Base-by-base conservation (phyloP, 306 rosid genomes). In the Rosa rugosa region DNA sequence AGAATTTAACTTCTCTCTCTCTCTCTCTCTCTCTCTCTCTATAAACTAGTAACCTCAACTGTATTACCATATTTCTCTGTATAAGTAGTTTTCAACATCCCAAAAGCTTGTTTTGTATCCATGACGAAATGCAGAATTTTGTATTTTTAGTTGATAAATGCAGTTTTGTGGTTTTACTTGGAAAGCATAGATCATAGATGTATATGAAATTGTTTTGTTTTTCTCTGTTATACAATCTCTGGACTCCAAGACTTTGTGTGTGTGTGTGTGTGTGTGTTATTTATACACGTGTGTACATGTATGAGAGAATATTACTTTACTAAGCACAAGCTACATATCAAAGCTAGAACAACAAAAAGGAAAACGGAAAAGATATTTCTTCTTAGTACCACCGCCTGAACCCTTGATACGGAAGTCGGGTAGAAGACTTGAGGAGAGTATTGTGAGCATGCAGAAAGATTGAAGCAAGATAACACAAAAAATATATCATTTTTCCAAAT, bases 1-100 rank as follows among this genome's bases (percentile, higher is more conserved):
- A 68, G 45, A 75, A 72, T 71, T 34, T 41, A 84, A 62, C 73
- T 18, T 31, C 36, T 31, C 36, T 31, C 36, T 31, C 34, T 31
- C 34, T 31, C 34, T 31, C 34, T 31, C 34, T 31, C 36, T 31
- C 36, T 31, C 36, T 31, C 36, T 34, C 74, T 25, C 56, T 69
- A 6, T 12, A 17, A 51, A 40, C 25, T 73, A 54, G 77, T 73
- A 38, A 36, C 18, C 64, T 31, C 22, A 27, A 18, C 51, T 46
- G 8, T 70, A 14, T 13, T 23, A 18, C 45, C 41, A 18, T 50
- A 11, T 16, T 23, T 22, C 23, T 17, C 13, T 77, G 17, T 5
- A 44, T 8, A 44, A 7, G 18, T 14, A 51, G 60, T 23, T 71
- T 49, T 47, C 14, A 14, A 56, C 25, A 56, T 56, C 41, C 10